phyloP scores from a whole-genome alignment of 225 moss, liverwort and hornwort species.

The Pseudisothecium myosuroides region DNA sequence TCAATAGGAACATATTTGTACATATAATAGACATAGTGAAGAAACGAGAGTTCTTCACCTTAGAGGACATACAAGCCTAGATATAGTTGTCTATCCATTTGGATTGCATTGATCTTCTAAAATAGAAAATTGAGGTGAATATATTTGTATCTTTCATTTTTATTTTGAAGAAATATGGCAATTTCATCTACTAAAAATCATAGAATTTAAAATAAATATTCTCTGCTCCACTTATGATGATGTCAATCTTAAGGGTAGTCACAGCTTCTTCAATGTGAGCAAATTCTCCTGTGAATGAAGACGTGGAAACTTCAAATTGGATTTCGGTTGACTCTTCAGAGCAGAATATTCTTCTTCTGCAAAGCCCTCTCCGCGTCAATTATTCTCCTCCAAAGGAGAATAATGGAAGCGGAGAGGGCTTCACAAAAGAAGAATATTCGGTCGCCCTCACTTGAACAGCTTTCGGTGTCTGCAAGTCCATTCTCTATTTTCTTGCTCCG shows the following conservation, averaged over 20 bases:
- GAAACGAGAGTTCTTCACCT: neutral
- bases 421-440: too few relatives aligned
- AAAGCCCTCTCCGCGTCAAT: too few relatives aligned
- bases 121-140: neutral
- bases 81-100: neutral
- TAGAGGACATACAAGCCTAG: neutral
- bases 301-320: too few relatives aligned
- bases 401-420: too few relatives aligned
- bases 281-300: too few relatives aligned
- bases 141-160: neutral
- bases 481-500: too few relatives aligned
- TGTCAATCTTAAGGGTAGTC: neutral
- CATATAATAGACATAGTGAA: neutral
- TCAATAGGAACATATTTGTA: neutral
- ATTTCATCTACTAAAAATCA: neutral
- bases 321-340: too few relatives aligned
- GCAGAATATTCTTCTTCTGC: too few relatives aligned
- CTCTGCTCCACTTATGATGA: neutral
- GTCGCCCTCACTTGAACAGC: too few relatives aligned
- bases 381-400: too few relatives aligned
- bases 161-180: neutral
- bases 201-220: neutral
- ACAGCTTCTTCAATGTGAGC: too few relatives aligned
- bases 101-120: neutral
- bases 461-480: too few relatives aligned